Evolutionary conservation across 169 alveolate species (phyloP), one percentile per base, ranked within the genome.

Genomic region (Cryptosporidium tyzzeri): DNA sequence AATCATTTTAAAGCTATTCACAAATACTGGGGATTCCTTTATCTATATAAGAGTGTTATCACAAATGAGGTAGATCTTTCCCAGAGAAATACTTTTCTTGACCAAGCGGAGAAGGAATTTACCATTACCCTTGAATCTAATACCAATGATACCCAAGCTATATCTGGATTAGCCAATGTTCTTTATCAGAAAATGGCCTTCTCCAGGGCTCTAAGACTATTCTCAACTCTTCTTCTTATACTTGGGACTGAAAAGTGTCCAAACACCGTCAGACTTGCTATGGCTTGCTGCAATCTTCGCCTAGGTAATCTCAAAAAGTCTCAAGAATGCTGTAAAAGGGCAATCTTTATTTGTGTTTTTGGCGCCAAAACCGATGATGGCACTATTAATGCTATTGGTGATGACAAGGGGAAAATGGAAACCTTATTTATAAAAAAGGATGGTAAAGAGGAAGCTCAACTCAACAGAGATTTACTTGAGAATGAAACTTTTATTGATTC

Each of bases 151-250:
- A 39, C 41, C 21, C 89, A 61, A 39, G 59, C 58, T 23, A 80
- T 80, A 44, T 37, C 68, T 62, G 89, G 89, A 14, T 44, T 80
- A 37, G 89, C 89, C 2, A 80, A 80, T 62, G 89, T 80, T 8
- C 70, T 80, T 10, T 65, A 44, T 48, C 68, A 61, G 31, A 80
- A 80, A 14, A 31, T 21, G 45, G 9, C 62, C 6, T 80, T 58
- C 23, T 45, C 65, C 61, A 59, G 68, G 37, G 41, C 89, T 16
- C 53, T 80, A 10, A 37, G 75, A 16, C 37, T 80, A 26, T 80
- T 62, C 39, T 80, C 89, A 1, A 41, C 65, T 23, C 37, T 80
- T n/a, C 23, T 80, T 14, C 35, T 80, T 10, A 26, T 59, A 8
- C 62, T 80, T n/a, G 89, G 89, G 14, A 16, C 80, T 12, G 50